A percentile compares a stretch with the other conserved stretches of the same genome.
phyloP scores from a whole-genome alignment of 176 grass and related monocot genomes.

The Aegilops speltoides region DNA sequence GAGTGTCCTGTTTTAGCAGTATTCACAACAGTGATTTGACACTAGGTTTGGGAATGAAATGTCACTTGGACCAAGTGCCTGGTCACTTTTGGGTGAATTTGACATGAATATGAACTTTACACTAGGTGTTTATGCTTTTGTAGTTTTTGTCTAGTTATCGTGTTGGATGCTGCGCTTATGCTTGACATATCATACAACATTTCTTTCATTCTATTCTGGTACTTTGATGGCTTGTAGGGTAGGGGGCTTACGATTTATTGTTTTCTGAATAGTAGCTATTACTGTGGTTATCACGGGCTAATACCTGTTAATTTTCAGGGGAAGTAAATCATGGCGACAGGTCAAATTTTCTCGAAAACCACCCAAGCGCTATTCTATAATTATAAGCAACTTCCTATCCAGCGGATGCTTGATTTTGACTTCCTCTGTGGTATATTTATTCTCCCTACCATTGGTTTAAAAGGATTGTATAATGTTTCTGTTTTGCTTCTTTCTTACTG shows the following conservation, averaged over 20 bases:
- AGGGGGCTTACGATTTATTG: background rate
- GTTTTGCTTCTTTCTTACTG: conserved; percentile 17
- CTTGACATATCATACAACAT: background rate
- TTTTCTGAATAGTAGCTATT: background rate
- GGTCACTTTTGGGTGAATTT: conserved; percentile 9
- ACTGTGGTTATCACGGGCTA: conserved; percentile 5
- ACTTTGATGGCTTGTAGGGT: background rate
- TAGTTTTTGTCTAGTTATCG: background rate
- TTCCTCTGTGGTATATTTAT: conserved; percentile 86
- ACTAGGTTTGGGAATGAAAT: background rate
- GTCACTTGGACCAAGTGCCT: background rate
- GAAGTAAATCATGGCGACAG: conserved; percentile 78
- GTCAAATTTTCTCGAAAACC: conserved; percentile 86
- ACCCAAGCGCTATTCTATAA: conserved; percentile 97
- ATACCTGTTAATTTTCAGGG: conserved; percentile 39
- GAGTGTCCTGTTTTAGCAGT: background rate
- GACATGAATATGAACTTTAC: background rate
- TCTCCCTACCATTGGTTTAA: conserved; percentile 1
- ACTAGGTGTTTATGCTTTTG: background rate
- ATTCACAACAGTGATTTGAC: background rate
- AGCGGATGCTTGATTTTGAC: conserved; percentile 99
- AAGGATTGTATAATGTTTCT: background rate
- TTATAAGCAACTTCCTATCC: conserved; percentile 99
- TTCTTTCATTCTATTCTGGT: background rate
- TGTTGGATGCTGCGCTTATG: background rate